Conservation (phyloP, 2,329 filamentous ascomycete species). For the Phoma sp. region DNA sequence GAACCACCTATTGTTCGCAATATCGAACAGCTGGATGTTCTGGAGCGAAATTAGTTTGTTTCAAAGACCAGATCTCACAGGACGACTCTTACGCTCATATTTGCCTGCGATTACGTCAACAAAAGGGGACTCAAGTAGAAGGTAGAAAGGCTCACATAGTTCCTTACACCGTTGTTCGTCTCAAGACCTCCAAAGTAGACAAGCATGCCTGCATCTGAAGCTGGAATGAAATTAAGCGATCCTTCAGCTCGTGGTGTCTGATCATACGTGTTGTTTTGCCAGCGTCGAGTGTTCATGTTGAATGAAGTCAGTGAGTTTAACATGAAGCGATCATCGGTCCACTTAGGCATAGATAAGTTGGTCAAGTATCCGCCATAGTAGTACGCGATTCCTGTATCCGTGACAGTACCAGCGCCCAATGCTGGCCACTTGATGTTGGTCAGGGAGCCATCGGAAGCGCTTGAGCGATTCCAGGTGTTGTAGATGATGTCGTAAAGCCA, state of each 20-base stretch:
- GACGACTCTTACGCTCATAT: conserved; percentile 24
- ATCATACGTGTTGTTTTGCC: conserved; percentile 60
- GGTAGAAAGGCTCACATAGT: conserved; percentile 11
- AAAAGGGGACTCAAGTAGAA: not conserved
- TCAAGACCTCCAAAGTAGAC: conserved; percentile 65
- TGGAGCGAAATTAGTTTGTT: not conserved
- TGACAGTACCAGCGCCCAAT: conserved; percentile 21
- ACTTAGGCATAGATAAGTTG: conserved; percentile 52
- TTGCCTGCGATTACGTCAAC: conserved; percentile 20
- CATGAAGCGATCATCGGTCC: conserved; percentile 30
- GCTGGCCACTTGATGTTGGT: conserved; percentile 21
- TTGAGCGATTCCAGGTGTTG: conserved; percentile 59
- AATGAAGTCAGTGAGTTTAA: conserved; percentile 60
- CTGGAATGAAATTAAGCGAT: conserved; percentile 63
- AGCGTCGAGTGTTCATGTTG: conserved; percentile 54
- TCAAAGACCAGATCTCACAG: too few species aligned
- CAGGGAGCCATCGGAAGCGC: conserved; percentile 28
- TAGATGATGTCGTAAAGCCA: conserved; percentile 63
- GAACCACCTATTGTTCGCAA: conserved; percentile 64
- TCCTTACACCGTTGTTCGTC: not conserved
- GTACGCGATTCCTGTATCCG: conserved; percentile 51
- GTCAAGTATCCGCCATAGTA: conserved; percentile 67
- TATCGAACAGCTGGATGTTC: conserved; percentile 62
- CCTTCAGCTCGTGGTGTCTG: conserved; percentile 62
- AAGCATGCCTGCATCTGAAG: conserved; percentile 63